Base-by-base conservation (phyloP, 1,139 yeast species). In the Kurtzmaniella quercitrusa region DNA sequence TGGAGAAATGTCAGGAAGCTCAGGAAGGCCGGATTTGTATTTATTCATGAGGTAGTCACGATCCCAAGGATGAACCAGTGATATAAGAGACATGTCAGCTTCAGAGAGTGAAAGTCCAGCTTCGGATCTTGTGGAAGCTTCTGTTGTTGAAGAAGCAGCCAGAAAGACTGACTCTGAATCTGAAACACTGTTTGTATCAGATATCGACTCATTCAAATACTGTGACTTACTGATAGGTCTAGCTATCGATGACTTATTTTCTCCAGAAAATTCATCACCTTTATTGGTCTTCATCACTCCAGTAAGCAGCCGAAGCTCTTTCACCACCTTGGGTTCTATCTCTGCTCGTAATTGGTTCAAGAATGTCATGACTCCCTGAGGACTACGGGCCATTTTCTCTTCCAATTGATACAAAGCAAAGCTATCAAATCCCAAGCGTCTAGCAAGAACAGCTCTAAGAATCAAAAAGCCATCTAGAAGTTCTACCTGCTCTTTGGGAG, bases 311-410 rank as follows among this genome's bases (percentile, higher is more conserved):
- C 36, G 16, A 10, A 36, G 38, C 25, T 36, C 38, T 10, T 36
- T 18, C 6, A 19, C 27, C 12, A 36, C 38, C n/a, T 21, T 19
- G 15, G 38, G 47, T 37, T 50, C 43, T 25, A 51, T 50, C 18
- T 40, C 37, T 18, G 40, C 59, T 23, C 85, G 81, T 41, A 91
- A 62, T 39, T 82, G 81, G 7, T 68, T 62, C 45, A 93, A 67
- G 51, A 93, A 90, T 7, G 82, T 70, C 50, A 71, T 63, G 1
- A 91, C 98, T 55, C 88, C 82, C 25, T 77, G 80, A 0, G 97
- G 95, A 9, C 66, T 74, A 49, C 82, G 82, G 12, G 96, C 96
- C 96, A 93, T 88, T 59, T 94, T 93, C 50, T 89, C 95, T 48
- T 81, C 83, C 37, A 93, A 68, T 57, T 88, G 95, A 58, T 93